A percentile compares a stretch with the other conserved stretches of the same genome.
Conservation (phyloP, 2,329 filamentous ascomycete genomes). For the Alternaria sp. region DNA sequence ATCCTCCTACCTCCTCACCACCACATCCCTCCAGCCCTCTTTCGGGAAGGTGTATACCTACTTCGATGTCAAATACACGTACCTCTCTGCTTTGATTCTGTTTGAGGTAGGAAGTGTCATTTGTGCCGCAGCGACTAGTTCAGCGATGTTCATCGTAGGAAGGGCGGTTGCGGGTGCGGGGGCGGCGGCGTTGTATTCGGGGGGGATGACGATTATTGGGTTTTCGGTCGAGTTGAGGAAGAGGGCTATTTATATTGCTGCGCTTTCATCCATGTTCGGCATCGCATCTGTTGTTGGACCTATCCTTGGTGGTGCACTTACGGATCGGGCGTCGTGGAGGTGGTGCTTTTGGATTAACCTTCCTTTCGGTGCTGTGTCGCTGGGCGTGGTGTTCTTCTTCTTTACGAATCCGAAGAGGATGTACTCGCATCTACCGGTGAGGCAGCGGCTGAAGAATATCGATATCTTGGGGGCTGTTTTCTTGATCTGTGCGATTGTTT, state of each 20-base stretch:
- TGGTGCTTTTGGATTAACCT: constrained; percentile 54
- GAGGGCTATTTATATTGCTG: constrained; percentile 51
- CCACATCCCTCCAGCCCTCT: constrained; percentile 52
- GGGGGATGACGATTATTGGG: constrained; percentile 57
- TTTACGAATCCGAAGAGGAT: constrained; percentile 36
- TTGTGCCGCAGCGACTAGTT: constrained; percentile 58
- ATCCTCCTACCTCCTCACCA: constrained; percentile 54
- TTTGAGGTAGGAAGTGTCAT: constrained; percentile 61
- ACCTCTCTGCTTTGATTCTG: constrained; percentile 56
- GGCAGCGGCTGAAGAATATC: constrained; percentile 47
- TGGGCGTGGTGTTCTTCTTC: constrained; percentile 41
- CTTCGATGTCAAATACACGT: constrained; percentile 61
- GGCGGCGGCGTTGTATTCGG: constrained; percentile 60
- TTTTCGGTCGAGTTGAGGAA: constrained; percentile 52
- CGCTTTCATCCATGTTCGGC: constrained; percentile 47
- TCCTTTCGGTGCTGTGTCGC: constrained; percentile 51
- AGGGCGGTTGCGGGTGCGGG: constrained; percentile 62
- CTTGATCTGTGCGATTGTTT: constrained; percentile 43
- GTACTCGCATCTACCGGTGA: constrained; percentile 38
- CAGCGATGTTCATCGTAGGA: constrained; percentile 61
- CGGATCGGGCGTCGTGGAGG: constrained; percentile 48
- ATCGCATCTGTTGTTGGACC: constrained; percentile 51
- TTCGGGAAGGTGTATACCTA: constrained; percentile 66
- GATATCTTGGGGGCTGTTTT: constrained; percentile 41
- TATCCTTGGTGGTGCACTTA: constrained; percentile 52